Evolutionary conservation across 768 basidiomycete species (phyloP).

Genomic region (Suillus americanus): DNA sequence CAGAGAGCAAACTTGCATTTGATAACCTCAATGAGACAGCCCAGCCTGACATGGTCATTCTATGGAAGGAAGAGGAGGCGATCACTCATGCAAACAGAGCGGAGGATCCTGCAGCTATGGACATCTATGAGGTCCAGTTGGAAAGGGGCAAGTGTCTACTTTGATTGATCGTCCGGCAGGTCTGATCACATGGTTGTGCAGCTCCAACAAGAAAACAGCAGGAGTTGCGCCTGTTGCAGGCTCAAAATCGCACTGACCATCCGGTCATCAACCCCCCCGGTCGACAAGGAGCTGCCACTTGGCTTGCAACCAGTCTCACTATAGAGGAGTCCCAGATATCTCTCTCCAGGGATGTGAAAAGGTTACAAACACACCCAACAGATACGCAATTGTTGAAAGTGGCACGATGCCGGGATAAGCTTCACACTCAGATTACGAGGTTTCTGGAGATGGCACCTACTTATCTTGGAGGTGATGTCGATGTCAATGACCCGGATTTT

Average conservation of each 20-base stretch:
- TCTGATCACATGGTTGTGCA: not conserved
- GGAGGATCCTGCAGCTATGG: not conserved
- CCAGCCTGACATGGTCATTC: not conserved
- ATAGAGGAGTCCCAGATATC: constrained; percentile 5
- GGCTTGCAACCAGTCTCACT: not conserved
- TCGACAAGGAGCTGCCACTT: constrained; percentile 1
- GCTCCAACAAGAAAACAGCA: not conserved
- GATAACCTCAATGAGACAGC: not conserved
- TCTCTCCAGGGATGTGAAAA: not conserved
- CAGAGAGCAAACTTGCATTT: not conserved
- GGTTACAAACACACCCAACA: not conserved
- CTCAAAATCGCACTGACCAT: not conserved
- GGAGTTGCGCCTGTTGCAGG: not conserved
- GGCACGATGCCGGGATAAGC: not conserved
- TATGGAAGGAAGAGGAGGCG: constrained; percentile 3
- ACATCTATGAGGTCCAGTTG: constrained; percentile 6
- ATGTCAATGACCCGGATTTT: no score
- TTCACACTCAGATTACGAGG: no score
- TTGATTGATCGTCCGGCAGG: no score
- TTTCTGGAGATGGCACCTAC: no score
- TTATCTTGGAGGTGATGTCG: not conserved
- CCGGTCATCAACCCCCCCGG: not conserved
- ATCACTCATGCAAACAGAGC: not conserved
- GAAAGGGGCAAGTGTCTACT: no score
- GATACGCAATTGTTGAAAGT: not conserved